These are phyloP conservation scores for Leptographium flavum DNA, from an alignment of 2,329 filamentous ascomycete genomes.

Conservation along the genomic window DNA sequence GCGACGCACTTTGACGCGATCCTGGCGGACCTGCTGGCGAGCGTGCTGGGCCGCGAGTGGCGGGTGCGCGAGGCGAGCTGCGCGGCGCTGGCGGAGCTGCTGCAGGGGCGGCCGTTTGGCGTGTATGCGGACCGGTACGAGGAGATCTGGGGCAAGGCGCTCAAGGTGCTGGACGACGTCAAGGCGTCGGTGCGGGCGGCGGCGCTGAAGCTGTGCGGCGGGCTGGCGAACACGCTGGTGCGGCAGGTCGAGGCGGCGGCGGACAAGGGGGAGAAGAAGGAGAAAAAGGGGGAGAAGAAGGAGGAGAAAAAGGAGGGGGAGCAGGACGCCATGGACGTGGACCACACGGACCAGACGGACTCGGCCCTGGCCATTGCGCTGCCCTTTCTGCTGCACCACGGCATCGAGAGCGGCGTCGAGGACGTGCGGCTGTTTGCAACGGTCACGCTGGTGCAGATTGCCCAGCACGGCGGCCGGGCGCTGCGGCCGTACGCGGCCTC, in stretches of 20 bases:
- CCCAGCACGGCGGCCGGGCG: constrained; percentile 73
- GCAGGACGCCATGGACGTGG: neutral
- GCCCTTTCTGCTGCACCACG: constrained; percentile 78
- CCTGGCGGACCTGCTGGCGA: constrained; percentile 72
- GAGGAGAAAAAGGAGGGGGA: neutral
- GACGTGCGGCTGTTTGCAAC: constrained; percentile 77
- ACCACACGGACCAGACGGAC: neutral
- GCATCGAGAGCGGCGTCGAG: constrained; percentile 74
- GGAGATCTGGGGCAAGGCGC: constrained; percentile 70
- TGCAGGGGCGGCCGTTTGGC: constrained; percentile 62
- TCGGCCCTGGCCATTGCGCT: constrained; percentile 33
- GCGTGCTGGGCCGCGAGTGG: constrained; percentile 85
- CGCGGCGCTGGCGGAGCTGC: constrained; percentile 72
- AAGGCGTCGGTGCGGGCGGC: constrained; percentile 77
- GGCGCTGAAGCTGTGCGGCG: constrained; percentile 69
- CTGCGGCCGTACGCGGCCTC: constrained; percentile 69
- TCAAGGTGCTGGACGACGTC: constrained; percentile 92
- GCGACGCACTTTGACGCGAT: constrained; percentile 78
- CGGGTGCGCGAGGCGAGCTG: constrained; percentile 85
- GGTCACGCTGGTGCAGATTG: constrained; percentile 72
- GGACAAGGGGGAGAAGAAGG: constrained; percentile 26
- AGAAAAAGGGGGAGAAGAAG: neutral
- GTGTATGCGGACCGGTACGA: constrained; percentile 76
- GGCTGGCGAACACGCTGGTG: constrained; percentile 72
- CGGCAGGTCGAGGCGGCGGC: constrained; percentile 66